phyloP scores from a whole-genome alignment of 2,329 filamentous ascomycete species.

The Ramularia collo-cygni region DNA sequence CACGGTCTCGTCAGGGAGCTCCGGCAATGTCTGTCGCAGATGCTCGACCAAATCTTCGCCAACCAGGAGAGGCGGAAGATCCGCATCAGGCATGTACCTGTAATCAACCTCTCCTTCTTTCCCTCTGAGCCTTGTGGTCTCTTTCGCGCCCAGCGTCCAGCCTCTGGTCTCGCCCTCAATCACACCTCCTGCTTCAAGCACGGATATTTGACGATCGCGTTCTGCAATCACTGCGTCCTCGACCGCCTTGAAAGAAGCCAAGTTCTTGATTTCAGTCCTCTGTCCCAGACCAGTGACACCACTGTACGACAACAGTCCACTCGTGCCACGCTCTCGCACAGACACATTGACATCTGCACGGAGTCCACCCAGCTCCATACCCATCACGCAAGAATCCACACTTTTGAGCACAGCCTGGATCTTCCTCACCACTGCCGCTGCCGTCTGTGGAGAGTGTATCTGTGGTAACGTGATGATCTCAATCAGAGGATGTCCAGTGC shows the following conservation, averaged over 20 bases:
- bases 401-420: slow-evolving; percentile 72
- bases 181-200: slow-evolving; percentile 67
- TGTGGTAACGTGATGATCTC: slow-evolving; percentile 92
- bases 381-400: slow-evolving; percentile 77
- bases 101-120: slow-evolving; percentile 98
- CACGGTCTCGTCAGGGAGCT: slow-evolving; percentile 58
- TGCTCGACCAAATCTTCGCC: slow-evolving; percentile 60
- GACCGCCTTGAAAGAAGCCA: slow-evolving; percentile 89
- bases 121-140: slow-evolving; percentile 73
- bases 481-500: slow-evolving; percentile 81
- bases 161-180: slow-evolving; percentile 85
- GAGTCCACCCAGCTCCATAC: slow-evolving; percentile 89
- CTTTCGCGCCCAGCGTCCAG: slow-evolving; percentile 78
- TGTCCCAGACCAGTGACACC: slow-evolving; percentile 65
- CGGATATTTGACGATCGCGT: slow-evolving; percentile 74
- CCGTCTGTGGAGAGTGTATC: slow-evolving; percentile 79
- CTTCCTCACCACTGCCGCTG: slow-evolving; percentile 82
- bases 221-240: slow-evolving; percentile 93
- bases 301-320: slow-evolving; percentile 41
- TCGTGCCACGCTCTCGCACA: slow-evolving; percentile 52
- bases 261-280: slow-evolving; percentile 93
- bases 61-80: slow-evolving; percentile 74
- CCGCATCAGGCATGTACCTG: slow-evolving; percentile 95
- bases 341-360: slow-evolving; percentile 95
- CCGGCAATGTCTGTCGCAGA: slow-evolving; percentile 58